A percentile compares a stretch with the other conserved stretches of the same genome.
These are phyloP conservation scores for Vigna nakashimae DNA, from an alignment of 306 rosid genomes.

Conservation along the genomic window DNA sequence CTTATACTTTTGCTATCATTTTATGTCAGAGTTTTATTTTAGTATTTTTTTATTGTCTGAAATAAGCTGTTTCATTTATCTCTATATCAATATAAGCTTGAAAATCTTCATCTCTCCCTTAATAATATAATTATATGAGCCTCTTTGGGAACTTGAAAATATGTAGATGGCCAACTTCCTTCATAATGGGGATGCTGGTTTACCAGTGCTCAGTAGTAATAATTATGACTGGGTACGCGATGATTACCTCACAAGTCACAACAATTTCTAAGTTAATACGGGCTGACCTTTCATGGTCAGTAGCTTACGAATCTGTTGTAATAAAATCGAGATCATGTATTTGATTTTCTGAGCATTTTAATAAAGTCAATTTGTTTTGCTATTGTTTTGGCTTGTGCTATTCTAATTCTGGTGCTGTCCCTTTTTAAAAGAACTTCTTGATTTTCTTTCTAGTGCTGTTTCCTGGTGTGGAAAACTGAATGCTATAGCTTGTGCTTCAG, in stretches of 20 bases:
- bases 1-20: background rate
- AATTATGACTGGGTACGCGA: background rate
- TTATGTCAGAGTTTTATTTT: background rate
- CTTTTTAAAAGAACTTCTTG: constrained; percentile 10
- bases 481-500: constrained; percentile 97
- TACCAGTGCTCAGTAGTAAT: background rate
- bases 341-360: constrained; percentile 29
- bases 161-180: constrained; percentile 1
- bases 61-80: background rate
- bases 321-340: constrained; percentile 1
- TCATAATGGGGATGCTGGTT: constrained; percentile 11
- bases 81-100: constrained; percentile 2
- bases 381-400: constrained; percentile 3
- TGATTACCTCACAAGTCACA: constrained; percentile 5
- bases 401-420: background rate
- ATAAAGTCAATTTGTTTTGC: background rate
- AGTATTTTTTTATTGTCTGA: background rate
- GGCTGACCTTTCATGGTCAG: constrained; percentile 12
- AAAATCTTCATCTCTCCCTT: background rate
- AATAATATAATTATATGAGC: background rate
- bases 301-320: constrained; percentile 12
- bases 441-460: constrained; percentile 66
- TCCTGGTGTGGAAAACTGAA: constrained; percentile 97
- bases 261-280: background rate
- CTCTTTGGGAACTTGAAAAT: background rate